phyloP scores from a whole-genome alignment of 139 green algal genomes.

The Chlorella sorokiniana region DNA sequence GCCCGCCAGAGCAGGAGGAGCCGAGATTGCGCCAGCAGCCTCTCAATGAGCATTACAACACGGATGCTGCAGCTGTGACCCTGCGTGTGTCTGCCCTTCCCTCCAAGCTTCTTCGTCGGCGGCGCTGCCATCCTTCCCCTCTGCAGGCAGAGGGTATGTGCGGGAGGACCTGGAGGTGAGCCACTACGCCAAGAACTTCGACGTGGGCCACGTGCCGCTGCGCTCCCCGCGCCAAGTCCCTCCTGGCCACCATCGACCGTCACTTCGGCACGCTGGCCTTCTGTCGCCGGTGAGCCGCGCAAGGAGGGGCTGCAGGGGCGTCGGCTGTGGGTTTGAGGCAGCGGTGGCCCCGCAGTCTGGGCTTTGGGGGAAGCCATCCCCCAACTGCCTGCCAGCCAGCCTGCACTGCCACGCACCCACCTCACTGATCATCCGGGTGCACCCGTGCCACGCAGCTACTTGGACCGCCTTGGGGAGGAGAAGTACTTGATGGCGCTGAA shows the following conservation, averaged over 20 bases:
- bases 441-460: conserved; percentile 59
- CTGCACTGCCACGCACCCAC: neutral
- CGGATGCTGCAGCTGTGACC: too few species aligned
- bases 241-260: conserved; percentile 93
- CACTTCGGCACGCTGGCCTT: conserved; percentile 99
- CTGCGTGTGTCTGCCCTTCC: too few species aligned
- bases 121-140: neutral
- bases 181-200: conserved; percentile 99
- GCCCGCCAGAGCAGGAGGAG: neutral
- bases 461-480: conserved; percentile 95
- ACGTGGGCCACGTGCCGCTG: conserved; percentile 86
- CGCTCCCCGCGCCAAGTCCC: conserved; percentile 91
- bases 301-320: neutral
- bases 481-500: conserved; percentile 99
- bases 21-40: neutral
- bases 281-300: conserved; percentile 72
- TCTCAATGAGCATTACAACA: too few species aligned
- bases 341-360: neutral
- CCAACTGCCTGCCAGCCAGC: neutral
- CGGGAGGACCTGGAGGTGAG: conserved; percentile 96
- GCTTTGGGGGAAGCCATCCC: too few species aligned
- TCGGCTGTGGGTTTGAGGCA: neutral
- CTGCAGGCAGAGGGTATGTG: conserved; percentile 86
- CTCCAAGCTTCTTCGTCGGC: too few species aligned
- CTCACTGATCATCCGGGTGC: neutral